Percentiles rank a stretch among this genome's conserved stretches.
phyloP scores from a whole-genome alignment of 1,139 yeast species.

The Geotrichum aggregatum region DNA sequence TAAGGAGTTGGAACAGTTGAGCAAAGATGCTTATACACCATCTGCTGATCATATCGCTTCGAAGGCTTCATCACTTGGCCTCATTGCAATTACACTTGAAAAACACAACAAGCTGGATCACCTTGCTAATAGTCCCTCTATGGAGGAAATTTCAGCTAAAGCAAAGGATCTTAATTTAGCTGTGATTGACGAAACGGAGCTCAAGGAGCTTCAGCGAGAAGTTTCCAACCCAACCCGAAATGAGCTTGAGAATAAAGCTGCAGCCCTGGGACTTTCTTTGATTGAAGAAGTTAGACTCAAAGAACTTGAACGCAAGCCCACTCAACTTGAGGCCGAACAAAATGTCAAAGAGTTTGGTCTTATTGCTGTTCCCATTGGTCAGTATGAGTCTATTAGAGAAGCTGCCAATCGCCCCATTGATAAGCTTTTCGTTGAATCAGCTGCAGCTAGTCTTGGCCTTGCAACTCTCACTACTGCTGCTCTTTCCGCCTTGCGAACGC shows the following conservation, averaged over 20 bases:
- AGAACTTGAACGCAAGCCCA: conserved; percentile 26
- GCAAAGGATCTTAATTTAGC: conserved; percentile 15
- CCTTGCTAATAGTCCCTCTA: conserved; percentile 31
- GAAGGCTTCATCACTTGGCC: conserved; percentile 28
- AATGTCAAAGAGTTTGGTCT: conserved; percentile 19
- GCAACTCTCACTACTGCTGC: conserved; percentile 38
- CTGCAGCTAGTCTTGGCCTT: conserved; percentile 40
- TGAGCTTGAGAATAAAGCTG: conserved; percentile 40
- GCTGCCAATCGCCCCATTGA: conserved; percentile 34
- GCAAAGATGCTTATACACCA: conserved; percentile 21
- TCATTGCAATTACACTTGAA: conserved; percentile 28
- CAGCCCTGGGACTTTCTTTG: conserved; percentile 36
- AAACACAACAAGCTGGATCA: conserved; percentile 26
- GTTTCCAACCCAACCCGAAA: conserved; percentile 30
- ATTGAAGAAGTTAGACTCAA: conserved; percentile 5
- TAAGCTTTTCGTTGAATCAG: conserved; percentile 30
- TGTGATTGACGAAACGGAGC: conserved; percentile 12
- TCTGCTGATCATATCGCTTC: conserved; percentile 17
- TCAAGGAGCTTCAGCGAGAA: conserved; percentile 24
- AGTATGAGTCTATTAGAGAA: conserved; percentile 34
- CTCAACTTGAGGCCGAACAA: conserved; percentile 18
- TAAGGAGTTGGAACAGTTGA: conserved; percentile 6
- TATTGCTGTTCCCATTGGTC: conserved; percentile 20
- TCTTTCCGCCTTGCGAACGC: conserved; percentile 27
- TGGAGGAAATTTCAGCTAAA: conserved; percentile 26